Evolutionary conservation across 2,329 filamentous ascomycete species (phyloP).

Genomic region (Juglanconis sp.): DNA sequence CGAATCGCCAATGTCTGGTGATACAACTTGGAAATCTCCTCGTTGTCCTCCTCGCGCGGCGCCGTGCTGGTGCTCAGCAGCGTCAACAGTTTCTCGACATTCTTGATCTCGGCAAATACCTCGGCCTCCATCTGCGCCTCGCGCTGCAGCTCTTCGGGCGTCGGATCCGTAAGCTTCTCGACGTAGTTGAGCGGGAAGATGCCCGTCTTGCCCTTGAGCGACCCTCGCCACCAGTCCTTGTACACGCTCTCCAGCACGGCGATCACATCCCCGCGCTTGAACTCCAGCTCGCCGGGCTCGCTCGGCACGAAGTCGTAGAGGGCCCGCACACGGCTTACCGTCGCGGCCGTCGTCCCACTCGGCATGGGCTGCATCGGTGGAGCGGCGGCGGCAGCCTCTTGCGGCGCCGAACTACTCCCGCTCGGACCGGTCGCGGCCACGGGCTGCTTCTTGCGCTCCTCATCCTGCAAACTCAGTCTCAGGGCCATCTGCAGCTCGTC

Average conservation of each 20-base stretch:
- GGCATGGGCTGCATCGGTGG: slow-evolving; percentile 57
- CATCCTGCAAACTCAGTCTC: slow-evolving; percentile 88
- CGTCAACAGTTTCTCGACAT: slow-evolving; percentile 71
- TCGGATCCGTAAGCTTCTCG: slow-evolving; percentile 93
- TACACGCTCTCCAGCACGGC: slow-evolving; percentile 96
- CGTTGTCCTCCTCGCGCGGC: slow-evolving; percentile 84
- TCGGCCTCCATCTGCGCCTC: slow-evolving; percentile 92
- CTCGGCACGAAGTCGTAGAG: slow-evolving; percentile 94
- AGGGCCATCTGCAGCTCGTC: slow-evolving; percentile 96
- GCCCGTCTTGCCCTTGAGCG: slow-evolving; percentile 87
- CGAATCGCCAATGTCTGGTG: slow-evolving; percentile 92
- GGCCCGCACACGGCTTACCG: slow-evolving; percentile 88
- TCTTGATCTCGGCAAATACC: slow-evolving; percentile 64
- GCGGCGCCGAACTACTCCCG: slow-evolving; percentile 30
- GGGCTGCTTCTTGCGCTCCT: slow-evolving; percentile 54
- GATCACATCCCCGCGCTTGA: slow-evolving; percentile 95
- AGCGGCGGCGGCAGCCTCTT: slow-evolving; percentile 39
- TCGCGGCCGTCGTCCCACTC: slow-evolving; percentile 89
- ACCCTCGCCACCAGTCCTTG: slow-evolving; percentile 99
- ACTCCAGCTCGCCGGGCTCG: slow-evolving; percentile 90
- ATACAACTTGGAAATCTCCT: slow-evolving; percentile 93
- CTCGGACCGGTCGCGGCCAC: slow-evolving; percentile 32
- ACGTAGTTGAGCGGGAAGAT: slow-evolving; percentile 99
- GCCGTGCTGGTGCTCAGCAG: slow-evolving; percentile 82
- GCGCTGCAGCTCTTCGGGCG: slow-evolving; percentile 86